Evolutionary conservation across 2,329 filamentous ascomycete species (phyloP).

Genomic region (Thermochaetoides dissita): DNA sequence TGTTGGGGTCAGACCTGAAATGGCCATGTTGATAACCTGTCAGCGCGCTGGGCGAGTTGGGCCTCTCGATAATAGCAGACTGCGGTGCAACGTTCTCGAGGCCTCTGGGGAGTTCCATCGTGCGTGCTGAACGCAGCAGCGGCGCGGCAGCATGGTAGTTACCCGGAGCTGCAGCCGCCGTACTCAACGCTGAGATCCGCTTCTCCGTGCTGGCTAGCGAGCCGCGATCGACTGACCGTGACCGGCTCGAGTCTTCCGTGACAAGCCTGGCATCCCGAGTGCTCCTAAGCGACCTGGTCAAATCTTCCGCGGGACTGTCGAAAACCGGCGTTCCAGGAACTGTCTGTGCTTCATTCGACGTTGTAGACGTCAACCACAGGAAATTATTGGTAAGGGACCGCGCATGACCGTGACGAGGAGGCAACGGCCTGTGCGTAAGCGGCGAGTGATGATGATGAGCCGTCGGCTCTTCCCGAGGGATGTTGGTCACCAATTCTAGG

Average conservation of each 20-base stretch:
- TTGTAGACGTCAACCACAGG: constrained; percentile 25
- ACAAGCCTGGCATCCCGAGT: constrained; percentile 25
- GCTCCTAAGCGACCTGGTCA: constrained; percentile 30
- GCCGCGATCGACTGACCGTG: constrained; percentile 50
- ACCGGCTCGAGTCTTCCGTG: constrained; percentile 36
- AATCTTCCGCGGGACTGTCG: constrained; percentile 23
- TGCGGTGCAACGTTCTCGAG: constrained; percentile 5
- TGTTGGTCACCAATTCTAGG: constrained; percentile 22
- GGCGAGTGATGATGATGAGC: constrained; percentile 19
- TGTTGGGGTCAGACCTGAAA: constrained; percentile 31
- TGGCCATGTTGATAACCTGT: constrained; percentile 29
- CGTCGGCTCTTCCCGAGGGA: constrained; percentile 24
- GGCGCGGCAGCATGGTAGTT: constrained; percentile 21
- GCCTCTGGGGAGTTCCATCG: constrained; percentile 8
- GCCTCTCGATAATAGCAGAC: background rate
- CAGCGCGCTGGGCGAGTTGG: constrained; percentile 22
- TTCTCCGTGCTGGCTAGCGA: constrained; percentile 46
- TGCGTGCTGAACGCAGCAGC: constrained; percentile 24
- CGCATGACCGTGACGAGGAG: constrained; percentile 29
- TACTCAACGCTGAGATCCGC: constrained; percentile 51
- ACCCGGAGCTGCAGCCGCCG: constrained; percentile 28
- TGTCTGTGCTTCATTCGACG: constrained; percentile 21
- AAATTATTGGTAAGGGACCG: constrained; percentile 32
- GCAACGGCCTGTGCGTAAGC: constrained; percentile 14
- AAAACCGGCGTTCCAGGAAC: constrained; percentile 25